Evolutionary conservation across 177 flowering plant genomes (phyloP).

Genomic region (Vitis hybrid): DNA sequence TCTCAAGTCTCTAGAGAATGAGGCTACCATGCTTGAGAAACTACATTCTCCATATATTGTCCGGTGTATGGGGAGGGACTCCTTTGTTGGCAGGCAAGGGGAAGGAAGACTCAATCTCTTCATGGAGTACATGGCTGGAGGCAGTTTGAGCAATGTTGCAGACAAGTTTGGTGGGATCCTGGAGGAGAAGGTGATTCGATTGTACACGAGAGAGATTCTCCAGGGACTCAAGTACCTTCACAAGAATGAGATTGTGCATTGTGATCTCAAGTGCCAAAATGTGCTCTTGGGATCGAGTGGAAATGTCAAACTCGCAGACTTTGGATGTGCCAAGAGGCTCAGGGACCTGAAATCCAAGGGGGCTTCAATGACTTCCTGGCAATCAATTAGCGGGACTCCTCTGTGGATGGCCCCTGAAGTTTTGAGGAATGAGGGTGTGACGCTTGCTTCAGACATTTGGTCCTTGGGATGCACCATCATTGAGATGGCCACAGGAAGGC

Average conservation of each 20-base stretch:
- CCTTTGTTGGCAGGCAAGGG: conserved; percentile 15
- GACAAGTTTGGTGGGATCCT: conserved; percentile 44
- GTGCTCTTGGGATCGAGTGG: conserved; percentile 51
- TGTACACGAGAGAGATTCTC: conserved; percentile 52
- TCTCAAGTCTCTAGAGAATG: conserved; percentile 33
- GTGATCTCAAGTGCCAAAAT: conserved; percentile 70
- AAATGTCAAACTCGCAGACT: conserved; percentile 52
- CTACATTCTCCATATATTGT: conserved; percentile 56
- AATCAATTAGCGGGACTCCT: conserved; percentile 54
- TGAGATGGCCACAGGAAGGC: conserved; percentile 70
- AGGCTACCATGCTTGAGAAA: conserved; percentile 40
- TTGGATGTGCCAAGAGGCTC: conserved; percentile 58
- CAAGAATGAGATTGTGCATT: conserved; percentile 53
- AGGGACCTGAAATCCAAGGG: conserved; percentile 8
- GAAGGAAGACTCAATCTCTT: conserved; percentile 33
- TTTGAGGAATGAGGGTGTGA: conserved; percentile 40
- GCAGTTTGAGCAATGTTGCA: conserved; percentile 44
- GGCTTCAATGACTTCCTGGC: background rate
- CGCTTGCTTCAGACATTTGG: conserved; percentile 60
- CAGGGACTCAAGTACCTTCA: conserved; percentile 55
- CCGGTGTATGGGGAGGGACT: conserved; percentile 39
- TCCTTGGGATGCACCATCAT: conserved; percentile 74
- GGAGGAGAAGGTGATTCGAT: conserved; percentile 44
- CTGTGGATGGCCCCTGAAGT: conserved; percentile 83
- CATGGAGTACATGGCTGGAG: conserved; percentile 71